Percentiles rank a stretch among this genome's conserved stretches.
Conservation (phyloP, 225 moss, liverwort and hornwort species). For the Ulota crispa region DNA sequence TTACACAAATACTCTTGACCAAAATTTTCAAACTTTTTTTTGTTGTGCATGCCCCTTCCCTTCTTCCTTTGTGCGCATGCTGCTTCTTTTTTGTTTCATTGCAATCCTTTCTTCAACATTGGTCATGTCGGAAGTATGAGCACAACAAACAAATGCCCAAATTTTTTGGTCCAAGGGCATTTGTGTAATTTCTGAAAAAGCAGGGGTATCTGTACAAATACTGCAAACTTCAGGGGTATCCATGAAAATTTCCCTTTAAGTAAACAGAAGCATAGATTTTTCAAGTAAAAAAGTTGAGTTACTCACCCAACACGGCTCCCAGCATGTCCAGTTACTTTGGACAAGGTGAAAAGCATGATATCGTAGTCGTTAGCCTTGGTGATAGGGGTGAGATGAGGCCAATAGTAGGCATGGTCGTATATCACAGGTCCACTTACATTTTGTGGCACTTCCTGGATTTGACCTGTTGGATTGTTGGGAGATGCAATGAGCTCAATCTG, state of each 20-base stretch:
- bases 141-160: too few species aligned
- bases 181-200: too few species aligned
- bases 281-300: neutral
- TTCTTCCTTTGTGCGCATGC: too few species aligned
- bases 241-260: neutral
- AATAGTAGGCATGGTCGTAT: conserved; percentile 70
- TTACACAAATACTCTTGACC: too few species aligned
- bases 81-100: too few species aligned
- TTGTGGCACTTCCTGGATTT: conserved; percentile 39
- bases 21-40: too few species aligned
- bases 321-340: conserved; percentile 71
- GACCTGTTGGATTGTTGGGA: conserved; percentile 65
- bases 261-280: neutral
- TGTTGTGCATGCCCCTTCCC: too few species aligned
- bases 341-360: conserved; percentile 74
- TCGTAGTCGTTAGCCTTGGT: conserved; percentile 45
- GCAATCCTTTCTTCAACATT: too few species aligned
- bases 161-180: too few species aligned
- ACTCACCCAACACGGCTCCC: conserved; percentile 69
- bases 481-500: conserved; percentile 66
- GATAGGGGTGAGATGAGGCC: conserved; percentile 68
- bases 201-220: too few species aligned
- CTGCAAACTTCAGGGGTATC: too few species aligned
- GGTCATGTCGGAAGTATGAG: too few species aligned
- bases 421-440: conserved; percentile 47